phyloP scores from a whole-genome alignment of 192 early-diverging fungal species.

The Chytriomyces confervae region DNA sequence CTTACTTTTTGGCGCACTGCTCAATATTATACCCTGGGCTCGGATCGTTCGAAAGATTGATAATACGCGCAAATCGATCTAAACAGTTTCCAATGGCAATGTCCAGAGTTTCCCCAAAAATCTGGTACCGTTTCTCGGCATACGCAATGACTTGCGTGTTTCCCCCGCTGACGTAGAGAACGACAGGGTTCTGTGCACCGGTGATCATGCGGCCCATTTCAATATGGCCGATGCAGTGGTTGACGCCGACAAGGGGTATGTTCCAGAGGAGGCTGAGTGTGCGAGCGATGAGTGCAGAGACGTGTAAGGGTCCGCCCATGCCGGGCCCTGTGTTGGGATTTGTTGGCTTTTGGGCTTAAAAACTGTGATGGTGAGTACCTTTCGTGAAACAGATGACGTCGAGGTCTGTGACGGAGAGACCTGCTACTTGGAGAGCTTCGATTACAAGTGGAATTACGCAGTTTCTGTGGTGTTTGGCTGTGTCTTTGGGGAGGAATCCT shows the following conservation, averaged over 20 bases:
- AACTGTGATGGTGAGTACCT: slow-evolving; percentile 43
- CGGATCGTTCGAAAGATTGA: slow-evolving; percentile 95
- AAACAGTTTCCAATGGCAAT: slow-evolving; percentile 98
- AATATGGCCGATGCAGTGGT: slow-evolving; percentile 99
- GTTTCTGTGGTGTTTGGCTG: slow-evolving; percentile 88
- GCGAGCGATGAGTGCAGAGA: slow-evolving; percentile 90
- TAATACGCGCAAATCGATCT: slow-evolving; percentile 94
- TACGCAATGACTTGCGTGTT: slow-evolving; percentile 99
- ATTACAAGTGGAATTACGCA: slow-evolving; percentile 75
- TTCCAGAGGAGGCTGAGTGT: slow-evolving; percentile 91
- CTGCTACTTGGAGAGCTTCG: slow-evolving; percentile 79
- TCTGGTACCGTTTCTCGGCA: slow-evolving; percentile 88
- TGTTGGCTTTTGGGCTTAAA: too few relatives aligned
- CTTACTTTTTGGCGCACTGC: slow-evolving; percentile 86
- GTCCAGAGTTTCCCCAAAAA: slow-evolving; percentile 98
- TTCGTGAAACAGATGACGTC: slow-evolving; percentile 97
- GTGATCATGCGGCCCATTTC: slow-evolving; percentile 99
- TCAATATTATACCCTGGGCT: slow-evolving; percentile 98
- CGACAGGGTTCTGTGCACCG: slow-evolving; percentile 90
- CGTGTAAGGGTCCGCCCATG: slow-evolving; percentile 94
- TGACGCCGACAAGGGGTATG: slow-evolving; percentile 92
- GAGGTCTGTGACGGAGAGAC: slow-evolving; percentile 74
- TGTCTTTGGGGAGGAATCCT: slow-evolving; percentile 94
- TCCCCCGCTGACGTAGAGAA: slow-evolving; percentile 96
- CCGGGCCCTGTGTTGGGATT: slow-evolving; percentile 75